Base-by-base conservation (phyloP, 2,329 filamentous ascomycete species). In the Lachnellula willkommii region DNA sequence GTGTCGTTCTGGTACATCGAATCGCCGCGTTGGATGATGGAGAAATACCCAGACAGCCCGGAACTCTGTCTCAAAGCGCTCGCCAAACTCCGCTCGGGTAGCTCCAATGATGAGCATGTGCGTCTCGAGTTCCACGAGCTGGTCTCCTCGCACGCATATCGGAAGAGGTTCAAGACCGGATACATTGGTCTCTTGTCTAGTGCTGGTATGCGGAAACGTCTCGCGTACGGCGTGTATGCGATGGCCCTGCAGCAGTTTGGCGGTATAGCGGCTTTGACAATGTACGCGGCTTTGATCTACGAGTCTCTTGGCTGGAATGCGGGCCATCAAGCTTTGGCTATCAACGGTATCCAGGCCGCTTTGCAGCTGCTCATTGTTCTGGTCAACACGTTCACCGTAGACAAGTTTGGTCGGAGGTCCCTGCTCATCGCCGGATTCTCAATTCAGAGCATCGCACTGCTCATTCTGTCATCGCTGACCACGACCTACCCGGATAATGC, bases 181-280 rank as follows among this genome's bases (percentile, higher is more conserved):
- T 89, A 89, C 72, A 72, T 75, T 54, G 85, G 85, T 1, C 77
- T 89, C 26, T 87, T 86, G 79, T 85, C 85, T 69, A 85, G 88
- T 70, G 78, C 78, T 45, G 87, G 84, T 6, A 74, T 89, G 53
- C 79, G 86, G 63, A 87, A 84, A 74, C 81, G 86, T 53, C 77
- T 89, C 62, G 73, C 76, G 42, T 78, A 89, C 35, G 84, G 84
- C 24, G 78, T 87, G 59, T 72, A 87, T 52, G 73, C 88, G 70
- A 89, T 89, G 68, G 79, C 84, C 49, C 84, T 85, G 52, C 86
- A 89, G 70, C 86, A 89, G 70, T 77, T 89, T 43, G 87, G 85
- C 9, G 86, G 86, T 24, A 86, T 89, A 69, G 86, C 86, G 56
- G 85, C 84, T 0, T 76, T 89, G 60, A 89, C 88, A 76, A 80